Base-by-base conservation (phyloP, 805 yeast genomes). In the Candida fluviatilis region DNA sequence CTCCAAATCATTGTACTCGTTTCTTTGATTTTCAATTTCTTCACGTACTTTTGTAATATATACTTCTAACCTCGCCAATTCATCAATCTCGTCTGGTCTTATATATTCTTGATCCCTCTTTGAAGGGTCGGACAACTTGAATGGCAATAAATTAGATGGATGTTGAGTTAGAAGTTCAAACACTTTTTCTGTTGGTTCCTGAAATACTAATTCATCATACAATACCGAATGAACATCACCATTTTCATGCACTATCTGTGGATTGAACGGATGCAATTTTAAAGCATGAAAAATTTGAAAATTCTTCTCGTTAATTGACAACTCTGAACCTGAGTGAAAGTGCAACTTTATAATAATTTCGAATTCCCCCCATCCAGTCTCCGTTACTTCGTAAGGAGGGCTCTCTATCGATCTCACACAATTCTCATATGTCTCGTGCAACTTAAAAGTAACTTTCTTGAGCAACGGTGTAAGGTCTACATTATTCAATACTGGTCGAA, bases 281-380 rank as follows among this genome's bases (percentile, higher is more conserved):
- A 93, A 66, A 46, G 86, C 96, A 56, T 93, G 99, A 55, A 88
- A 86, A 35, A 93, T 69, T 30, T 81, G 84, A 34, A 93, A 65
- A 59, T 84, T 82, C 66, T 93, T 93, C 55, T 93, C 99, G 49
- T 81, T 82, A 24, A 67, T 63, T 2, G 72, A 71, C 30, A 68
- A 50, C 33, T 68, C 74, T 12, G 95, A 82, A 21, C 86, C 95
- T n/a, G 82, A 74, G 27, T 80, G 82, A 59, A 93, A 93, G 58
- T 82, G 90, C 13, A 93, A 77, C 55, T 90, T 86, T 39, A 93
- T 81, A 26, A 85, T 78, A 44, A 93, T 84, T 54, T 93, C 99
- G 61, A 93, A 93, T 60, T 93, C 99, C 48, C 99, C 99, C 99
- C 99, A 93, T 0, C 99, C 99, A 0, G 98, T 86, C 55, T 93